phyloP scores from a whole-genome alignment of 345 rosid genomes.

The Corchorus capsularis region DNA sequence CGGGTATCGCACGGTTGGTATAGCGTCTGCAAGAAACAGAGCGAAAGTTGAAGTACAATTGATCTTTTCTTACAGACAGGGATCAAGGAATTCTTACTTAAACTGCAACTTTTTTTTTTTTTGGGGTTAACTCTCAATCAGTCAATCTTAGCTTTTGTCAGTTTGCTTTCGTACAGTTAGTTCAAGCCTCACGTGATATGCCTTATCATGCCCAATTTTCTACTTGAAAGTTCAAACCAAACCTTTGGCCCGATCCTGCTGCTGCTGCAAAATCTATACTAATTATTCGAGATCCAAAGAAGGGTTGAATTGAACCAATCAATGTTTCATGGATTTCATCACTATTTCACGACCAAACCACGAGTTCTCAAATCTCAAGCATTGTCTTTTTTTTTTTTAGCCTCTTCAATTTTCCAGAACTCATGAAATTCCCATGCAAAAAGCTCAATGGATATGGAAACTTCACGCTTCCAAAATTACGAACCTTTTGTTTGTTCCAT shows the following conservation, averaged over 20 bases:
- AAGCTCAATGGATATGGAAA: not conserved
- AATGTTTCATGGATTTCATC: constrained; percentile 21
- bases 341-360: constrained; percentile 9
- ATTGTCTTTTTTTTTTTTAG: not conserved
- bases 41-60: not conserved
- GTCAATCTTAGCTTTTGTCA: not conserved
- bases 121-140: not conserved
- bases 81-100: too few species aligned
- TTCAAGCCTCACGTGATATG: constrained; percentile 16
- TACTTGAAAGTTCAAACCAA: constrained; percentile 11
- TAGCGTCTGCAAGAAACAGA: constrained; percentile 4
- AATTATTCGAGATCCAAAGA: too few species aligned
- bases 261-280: not conserved
- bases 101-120: not conserved
- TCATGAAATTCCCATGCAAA: constrained; percentile 18
- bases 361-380: not conserved
- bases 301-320: constrained; percentile 9
- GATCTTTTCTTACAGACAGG: not conserved
- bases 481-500: not conserved
- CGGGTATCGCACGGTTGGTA: constrained; percentile 10
- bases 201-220: not conserved
- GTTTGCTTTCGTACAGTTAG: not conserved
- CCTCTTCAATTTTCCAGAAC: not conserved
- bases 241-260: not conserved
- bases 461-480: not conserved